A percentile compares a stretch with the other conserved stretches of the same genome.
These are phyloP conservation scores for Umbilicus rupestris DNA, from an alignment of 164 flowering plant genomes.

Conservation along the genomic window DNA sequence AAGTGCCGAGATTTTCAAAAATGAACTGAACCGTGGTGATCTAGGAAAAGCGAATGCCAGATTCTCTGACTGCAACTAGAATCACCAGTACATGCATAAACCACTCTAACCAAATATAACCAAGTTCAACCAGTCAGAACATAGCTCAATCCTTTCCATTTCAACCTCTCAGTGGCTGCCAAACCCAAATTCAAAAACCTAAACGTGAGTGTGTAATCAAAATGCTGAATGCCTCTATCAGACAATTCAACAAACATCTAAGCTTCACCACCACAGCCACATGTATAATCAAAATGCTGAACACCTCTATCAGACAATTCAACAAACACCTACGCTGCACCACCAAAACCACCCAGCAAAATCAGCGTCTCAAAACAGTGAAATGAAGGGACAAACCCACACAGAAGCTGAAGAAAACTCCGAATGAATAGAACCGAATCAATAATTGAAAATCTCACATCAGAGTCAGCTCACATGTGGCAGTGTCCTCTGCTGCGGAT, in stretches of 20 bases:
- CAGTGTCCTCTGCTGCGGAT: background rate
- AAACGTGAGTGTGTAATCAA: background rate
- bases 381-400: background rate
- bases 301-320: background rate
- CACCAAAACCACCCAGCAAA: background rate
- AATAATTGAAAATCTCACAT: background rate
- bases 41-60: too few relatives aligned
- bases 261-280: background rate
- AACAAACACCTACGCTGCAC: background rate
- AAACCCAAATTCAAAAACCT: background rate
- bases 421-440: background rate
- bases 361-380: background rate
- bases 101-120: too few relatives aligned
- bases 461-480: background rate
- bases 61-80: too few relatives aligned
- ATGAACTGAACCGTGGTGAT: too few relatives aligned
- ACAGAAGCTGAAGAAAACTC: background rate
- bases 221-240: background rate
- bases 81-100: too few relatives aligned
- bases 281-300: background rate
- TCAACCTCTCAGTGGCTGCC: background rate
- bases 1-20: too few relatives aligned
- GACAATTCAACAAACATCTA: slow-evolving; percentile 2
- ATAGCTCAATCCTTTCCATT: too few relatives aligned
- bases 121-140: too few relatives aligned